Evolutionary conservation across 805 yeast species (phyloP).

Genomic region (Martiniozyma abietophila): DNA sequence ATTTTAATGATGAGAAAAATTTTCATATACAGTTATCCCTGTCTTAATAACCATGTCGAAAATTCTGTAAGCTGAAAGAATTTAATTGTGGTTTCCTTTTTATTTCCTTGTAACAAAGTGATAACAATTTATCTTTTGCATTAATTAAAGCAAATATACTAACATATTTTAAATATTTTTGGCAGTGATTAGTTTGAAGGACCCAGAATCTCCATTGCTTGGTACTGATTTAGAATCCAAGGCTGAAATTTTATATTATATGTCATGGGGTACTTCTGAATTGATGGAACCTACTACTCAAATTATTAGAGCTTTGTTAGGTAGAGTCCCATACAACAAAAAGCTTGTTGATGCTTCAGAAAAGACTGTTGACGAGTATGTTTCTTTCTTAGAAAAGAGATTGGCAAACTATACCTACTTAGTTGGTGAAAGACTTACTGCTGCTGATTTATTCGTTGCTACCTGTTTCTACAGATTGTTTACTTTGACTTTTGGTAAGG

Average conservation of each 20-base stretch:
- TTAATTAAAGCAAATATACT: conserved; percentile 6
- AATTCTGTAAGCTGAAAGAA: conserved; percentile 40
- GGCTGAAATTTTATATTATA: conserved; percentile 66
- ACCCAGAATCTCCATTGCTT: conserved; percentile 30
- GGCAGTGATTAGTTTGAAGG: conserved; percentile 39
- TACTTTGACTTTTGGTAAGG: conserved; percentile 36
- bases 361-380: conserved; percentile 31
- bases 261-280: conserved; percentile 69
- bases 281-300: conserved; percentile 36
- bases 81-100: background rate
- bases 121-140: background rate
- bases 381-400: conserved; percentile 47
- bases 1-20: conserved; percentile 57
- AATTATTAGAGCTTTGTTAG: conserved; percentile 53
- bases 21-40: conserved; percentile 69
- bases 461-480: conserved; percentile 38
- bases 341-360: conserved; percentile 31
- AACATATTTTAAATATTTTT: conserved; percentile 12
- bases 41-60: conserved; percentile 78
- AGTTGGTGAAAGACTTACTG: conserved; percentile 38
- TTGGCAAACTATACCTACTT: conserved; percentile 34
- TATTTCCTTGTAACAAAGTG: background rate
- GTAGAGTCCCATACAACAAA: conserved; percentile 71
- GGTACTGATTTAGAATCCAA: conserved; percentile 61
- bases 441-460: conserved; percentile 38